Evolutionary conservation across 2,329 filamentous ascomycete species (phyloP).

Genomic region (Fusarium sp.): DNA sequence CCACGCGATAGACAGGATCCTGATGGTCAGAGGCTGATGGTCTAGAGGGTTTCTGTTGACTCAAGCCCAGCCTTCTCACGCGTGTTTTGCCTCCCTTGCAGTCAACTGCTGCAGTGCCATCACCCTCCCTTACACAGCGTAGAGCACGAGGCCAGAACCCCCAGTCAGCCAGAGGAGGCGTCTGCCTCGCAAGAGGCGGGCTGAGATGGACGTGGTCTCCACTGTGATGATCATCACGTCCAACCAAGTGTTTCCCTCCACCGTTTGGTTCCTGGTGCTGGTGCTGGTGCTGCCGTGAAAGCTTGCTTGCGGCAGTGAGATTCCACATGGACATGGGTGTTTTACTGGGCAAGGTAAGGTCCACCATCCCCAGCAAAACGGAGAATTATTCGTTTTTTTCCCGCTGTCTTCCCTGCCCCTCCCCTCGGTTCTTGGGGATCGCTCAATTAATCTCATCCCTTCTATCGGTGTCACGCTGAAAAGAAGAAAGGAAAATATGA

Average conservation of each 20-base stretch:
- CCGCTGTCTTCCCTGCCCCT: neutral
- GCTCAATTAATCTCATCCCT: constrained; percentile 1
- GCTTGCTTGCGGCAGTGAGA: neutral
- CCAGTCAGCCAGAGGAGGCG: neutral
- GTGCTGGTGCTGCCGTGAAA: neutral
- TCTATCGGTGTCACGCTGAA: neutral
- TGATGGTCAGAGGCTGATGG: too few species aligned
- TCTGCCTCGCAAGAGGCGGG: neutral
- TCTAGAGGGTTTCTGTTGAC: neutral
- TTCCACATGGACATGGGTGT: constrained; percentile 1
- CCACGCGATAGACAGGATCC: neutral
- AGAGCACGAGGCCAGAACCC: neutral
- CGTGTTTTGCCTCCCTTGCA: neutral
- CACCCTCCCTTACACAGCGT: neutral
- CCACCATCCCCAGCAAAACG: neutral
- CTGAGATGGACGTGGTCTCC: neutral
- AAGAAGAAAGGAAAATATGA: neutral
- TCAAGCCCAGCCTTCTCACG: neutral
- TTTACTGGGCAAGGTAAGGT: neutral
- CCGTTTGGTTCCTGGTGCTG: constrained; percentile 10
- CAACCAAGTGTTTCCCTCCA: neutral
- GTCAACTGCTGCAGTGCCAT: neutral
- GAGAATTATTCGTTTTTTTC: neutral
- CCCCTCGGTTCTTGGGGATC: neutral
- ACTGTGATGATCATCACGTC: neutral